Evolutionary conservation across 345 rosid species (phyloP), one percentile per base, ranked within the genome.

Genomic region (Balakata baccata): DNA sequence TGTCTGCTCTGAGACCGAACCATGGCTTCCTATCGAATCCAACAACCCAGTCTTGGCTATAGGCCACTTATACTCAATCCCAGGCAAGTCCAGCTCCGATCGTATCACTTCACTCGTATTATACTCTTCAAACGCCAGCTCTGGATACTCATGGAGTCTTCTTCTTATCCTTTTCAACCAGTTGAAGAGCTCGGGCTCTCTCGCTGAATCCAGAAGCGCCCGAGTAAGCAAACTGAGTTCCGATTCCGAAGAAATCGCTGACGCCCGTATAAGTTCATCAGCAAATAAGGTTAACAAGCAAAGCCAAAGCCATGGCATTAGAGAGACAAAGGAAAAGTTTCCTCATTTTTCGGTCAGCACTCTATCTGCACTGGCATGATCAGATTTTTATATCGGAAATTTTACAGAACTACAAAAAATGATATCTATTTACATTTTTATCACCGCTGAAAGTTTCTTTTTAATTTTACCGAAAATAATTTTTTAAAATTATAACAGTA

Each of bases 1-100:
- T 85, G 78, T 87, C 90, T 6, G 89, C 90, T 74, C 87, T 62
- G 11, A 87, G 86, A 37, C 81, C 89, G 79, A 87, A 84, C 84
- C 80, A 85, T 3, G 88, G 90, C 23, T 82, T 64, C 22, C 13
- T 0, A 85, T 64, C 2, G 85, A 82, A 23, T 77, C 87, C 66
- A 85, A 86, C 47, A 87, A 23, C 18, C 90, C 90, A 16, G 89
- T 87, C 57, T 73, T 75, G 0, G 87, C 90, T 9, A 85, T 54
- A 4, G 88, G 90, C 88, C 88, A 85, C 9, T 0, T 71, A 79
- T 84, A 87, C 18, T 79, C 71, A 29, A 87, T 71, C 59, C 86
- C 85, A 25, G 85, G 76, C 1, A 80, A 74, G 37, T 82, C 82
- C 1, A 87, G 81, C 76, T 87, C 86, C 37, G 77, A 64, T 69